Evolutionary conservation across 2,329 filamentous ascomycete genomes (phyloP), one percentile per base, ranked within the genome.

Genomic region (Pseudodiploospora longispora): DNA sequence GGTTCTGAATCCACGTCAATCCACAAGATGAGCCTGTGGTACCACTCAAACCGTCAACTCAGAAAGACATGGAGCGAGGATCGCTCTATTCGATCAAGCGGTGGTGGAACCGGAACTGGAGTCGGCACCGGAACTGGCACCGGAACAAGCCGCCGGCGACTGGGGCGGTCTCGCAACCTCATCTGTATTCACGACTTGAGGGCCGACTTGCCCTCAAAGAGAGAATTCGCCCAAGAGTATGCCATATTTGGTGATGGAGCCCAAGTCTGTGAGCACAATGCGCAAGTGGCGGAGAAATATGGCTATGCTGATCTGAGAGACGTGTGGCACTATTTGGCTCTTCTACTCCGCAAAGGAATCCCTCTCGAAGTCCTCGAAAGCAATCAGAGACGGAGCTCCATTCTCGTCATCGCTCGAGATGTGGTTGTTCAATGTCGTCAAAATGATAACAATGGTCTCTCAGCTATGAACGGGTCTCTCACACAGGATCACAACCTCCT

Each of bases 191-290:
- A 90, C 55, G 75, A 87, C 49, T 61, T 94, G 28, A 76, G 78
- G 7, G 69, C 77, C 39, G 62, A 88, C 9, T 66, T 95, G n/a
- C 90, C 90, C 0, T 85, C 87, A 3, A 93, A 89, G 60, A 75
- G 75, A 47, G 74, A 80, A 43, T 75, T 96, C 49, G 93, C 89
- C 2, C 70, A 80, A 46, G 78, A 85, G 52, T 98, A 97, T 63
- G 76, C 76, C 27, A 85, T 96, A 10, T 90, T 93, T 59, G 89
- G 89, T 4, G 81, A 89, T 48, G 84, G 85, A 1, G 77, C 81
- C n/a, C 77, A 84, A 33, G 80, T 95, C 4, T 97, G 91, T 62
- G 72, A 78, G 37, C 84, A 94, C 55, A 98, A 98, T 61, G 87
- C 89, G 6, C 66, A 68, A 1, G 80, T 94, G 38, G 90, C 91